These are phyloP conservation scores for Ceriops decandra DNA, from an alignment of 345 rosid genomes.

Conservation along the genomic window DNA sequence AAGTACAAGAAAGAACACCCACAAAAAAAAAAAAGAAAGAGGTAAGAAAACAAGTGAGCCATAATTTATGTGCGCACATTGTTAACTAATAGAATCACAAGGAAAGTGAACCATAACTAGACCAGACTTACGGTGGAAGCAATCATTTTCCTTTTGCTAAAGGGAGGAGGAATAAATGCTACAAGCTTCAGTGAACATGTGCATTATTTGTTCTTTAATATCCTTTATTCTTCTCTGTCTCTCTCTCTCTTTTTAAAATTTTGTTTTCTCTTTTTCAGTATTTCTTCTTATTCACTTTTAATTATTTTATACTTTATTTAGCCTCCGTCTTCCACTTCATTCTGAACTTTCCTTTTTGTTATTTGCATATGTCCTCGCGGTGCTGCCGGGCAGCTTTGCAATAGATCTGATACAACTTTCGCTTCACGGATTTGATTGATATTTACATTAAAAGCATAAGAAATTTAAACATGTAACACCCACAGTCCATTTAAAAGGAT, in stretches of 20 bases:
- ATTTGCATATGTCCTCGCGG: background rate
- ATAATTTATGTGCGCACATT: too few species aligned
- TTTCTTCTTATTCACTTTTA: background rate
- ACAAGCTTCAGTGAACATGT: slow-evolving; percentile 5
- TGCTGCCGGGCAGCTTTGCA: too few species aligned
- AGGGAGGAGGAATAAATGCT: background rate
- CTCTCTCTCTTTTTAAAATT: background rate
- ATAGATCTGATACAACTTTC: too few species aligned
- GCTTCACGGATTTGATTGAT: too few species aligned
- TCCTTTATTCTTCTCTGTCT: slow-evolving; percentile 10
- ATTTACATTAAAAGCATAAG: too few species aligned
- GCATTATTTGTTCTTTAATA: slow-evolving; percentile 8
- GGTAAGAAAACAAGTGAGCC: too few species aligned
- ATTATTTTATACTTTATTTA: background rate
- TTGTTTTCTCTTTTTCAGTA: background rate
- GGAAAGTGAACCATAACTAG: slow-evolving; percentile 4
- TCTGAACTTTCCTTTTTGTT: background rate
- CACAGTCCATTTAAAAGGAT: too few species aligned
- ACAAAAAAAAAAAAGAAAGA: too few species aligned
- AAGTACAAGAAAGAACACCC: too few species aligned
- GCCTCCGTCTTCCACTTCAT: too few species aligned
- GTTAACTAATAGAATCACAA: background rate
- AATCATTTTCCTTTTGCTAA: slow-evolving; percentile 18
- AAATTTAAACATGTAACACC: too few species aligned
- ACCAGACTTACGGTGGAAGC: slow-evolving; percentile 20